phyloP scores from a whole-genome alignment of 1,139 yeast species.

The Eremothecium coryli region DNA sequence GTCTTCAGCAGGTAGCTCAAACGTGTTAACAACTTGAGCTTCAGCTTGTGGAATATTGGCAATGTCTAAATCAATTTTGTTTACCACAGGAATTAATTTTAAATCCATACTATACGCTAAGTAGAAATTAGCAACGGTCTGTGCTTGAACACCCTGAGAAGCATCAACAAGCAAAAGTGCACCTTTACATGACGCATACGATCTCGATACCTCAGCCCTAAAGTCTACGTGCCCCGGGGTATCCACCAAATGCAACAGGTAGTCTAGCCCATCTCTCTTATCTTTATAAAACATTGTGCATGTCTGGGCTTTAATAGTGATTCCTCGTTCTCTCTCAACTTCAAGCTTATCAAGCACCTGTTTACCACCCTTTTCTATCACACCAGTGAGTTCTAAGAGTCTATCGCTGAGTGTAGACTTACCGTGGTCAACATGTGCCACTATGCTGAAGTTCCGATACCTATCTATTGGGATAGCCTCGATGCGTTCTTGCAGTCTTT shows the following conservation, averaged over 20 bases:
- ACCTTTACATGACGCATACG: conserved; percentile 95
- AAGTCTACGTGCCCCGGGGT: conserved; percentile 99
- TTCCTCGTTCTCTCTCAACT: conserved; percentile 92
- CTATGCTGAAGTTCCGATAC: conserved; percentile 85
- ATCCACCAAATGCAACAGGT: conserved; percentile 80
- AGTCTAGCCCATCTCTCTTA: conserved; percentile 49
- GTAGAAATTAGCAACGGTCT: conserved; percentile 91
- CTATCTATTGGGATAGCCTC: conserved; percentile 68
- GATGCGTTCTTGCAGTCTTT: conserved; percentile 42
- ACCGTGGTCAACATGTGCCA: conserved; percentile 97
- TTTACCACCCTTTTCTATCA: conserved; percentile 64
- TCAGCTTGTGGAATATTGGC: conserved; percentile 78
- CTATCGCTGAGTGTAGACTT: conserved; percentile 88
- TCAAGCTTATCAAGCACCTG: conserved; percentile 90
- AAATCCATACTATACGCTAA: conserved; percentile 81
- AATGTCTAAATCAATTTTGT: conserved; percentile 75
- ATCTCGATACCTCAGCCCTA: conserved; percentile 83
- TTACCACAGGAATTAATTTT: conserved; percentile 77
- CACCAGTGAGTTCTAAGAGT: conserved; percentile 78
- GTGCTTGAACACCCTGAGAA: conserved; percentile 94
- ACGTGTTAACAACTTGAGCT: conserved; percentile 75
- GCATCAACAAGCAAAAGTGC: conserved; percentile 89
- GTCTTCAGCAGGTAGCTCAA: conserved; percentile 67
- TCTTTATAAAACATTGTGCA: conserved; percentile 83
- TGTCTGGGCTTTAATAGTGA: conserved; percentile 94